Evolutionary conservation across 306 rosid species (phyloP), one percentile per base, ranked within the genome.

Genomic region (Vigna unguiculata): DNA sequence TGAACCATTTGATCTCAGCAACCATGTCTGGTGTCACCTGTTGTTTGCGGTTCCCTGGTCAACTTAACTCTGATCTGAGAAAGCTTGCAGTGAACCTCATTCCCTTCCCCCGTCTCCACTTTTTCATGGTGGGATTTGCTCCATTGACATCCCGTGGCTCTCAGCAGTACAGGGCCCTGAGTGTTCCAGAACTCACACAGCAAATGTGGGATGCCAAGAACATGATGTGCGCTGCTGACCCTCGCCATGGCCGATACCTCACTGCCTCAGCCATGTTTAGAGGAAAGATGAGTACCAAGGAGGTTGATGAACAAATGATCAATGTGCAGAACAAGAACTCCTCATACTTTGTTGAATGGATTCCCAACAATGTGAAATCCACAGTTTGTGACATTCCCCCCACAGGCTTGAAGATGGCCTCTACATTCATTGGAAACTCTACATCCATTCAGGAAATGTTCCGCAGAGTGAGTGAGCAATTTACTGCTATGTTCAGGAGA

Each of bases 21-120:
- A 91, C 96, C 3, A 91, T 88, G 96, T 91, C 96, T n/a, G 96
- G 96, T 4, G 96, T 91, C 52, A 91, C 96, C 0, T 91, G 96
- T 74, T 91, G 96, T 84, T 79, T 91, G 83, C 84, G 96, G 66
- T 88, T 91, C 88, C 96, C 91, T 6, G 96, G 96, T 21, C 96
- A 91, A 22, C 69, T 91, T 1, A 91, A 91, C 86, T 91, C 93
- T 9, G 85, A 82, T 21, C 34, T 82, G 16, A 13, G 85, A 47
- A 82, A 82, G 75, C 81, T 82, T 46, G 85, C 82, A 1, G 82
- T 82, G 49, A 82, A 82, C 30, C 82, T 82, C 19, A 82, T 82
- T 32, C 85, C 85, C 22, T 82, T 82, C 78, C 85, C 85, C 55
- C 82, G 85, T 10, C 85, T 82, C 9, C 85, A 82, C 75, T 82